These are phyloP conservation scores for Stagonosporopsis tanaceti DNA, from an alignment of 2,329 filamentous ascomycete species.

Conservation along the genomic window DNA sequence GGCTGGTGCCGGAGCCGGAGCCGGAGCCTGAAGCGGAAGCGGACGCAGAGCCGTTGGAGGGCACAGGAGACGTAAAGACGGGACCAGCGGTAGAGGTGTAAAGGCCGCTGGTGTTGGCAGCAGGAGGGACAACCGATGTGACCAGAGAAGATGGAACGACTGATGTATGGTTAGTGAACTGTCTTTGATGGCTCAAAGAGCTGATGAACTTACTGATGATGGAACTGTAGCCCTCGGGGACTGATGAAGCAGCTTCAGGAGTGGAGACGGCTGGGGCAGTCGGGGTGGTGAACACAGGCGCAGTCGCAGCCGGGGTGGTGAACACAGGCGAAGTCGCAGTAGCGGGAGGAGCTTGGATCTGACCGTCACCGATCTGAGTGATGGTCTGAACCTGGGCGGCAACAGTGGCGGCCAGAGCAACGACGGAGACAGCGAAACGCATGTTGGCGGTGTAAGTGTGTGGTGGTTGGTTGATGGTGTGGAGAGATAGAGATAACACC, in stretches of 20 bases:
- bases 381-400: slow-evolving; percentile 44
- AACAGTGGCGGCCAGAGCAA: slow-evolving; percentile 40
- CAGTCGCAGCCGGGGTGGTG: too few species aligned
- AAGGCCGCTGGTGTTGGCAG: slow-evolving; percentile 6
- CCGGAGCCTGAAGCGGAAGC: slow-evolving; percentile 2
- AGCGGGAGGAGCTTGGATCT: slow-evolving; percentile 44
- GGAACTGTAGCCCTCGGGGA: background rate
- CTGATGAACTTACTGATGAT: background rate
- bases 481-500: slow-evolving; percentile 13
- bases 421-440: slow-evolving; percentile 42
- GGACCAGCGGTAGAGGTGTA: background rate
- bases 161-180: background rate
- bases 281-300: slow-evolving; percentile 7
- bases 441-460: slow-evolving; percentile 34
- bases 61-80: slow-evolving; percentile 4
- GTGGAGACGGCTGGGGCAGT: slow-evolving; percentile 6
- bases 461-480: slow-evolving; percentile 1
- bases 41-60: slow-evolving; percentile 2
- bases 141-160: slow-evolving; percentile 17
- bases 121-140: slow-evolving; percentile 6
- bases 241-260: slow-evolving; percentile 1
- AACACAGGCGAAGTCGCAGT: slow-evolving; percentile 14
- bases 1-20: slow-evolving; percentile 4
- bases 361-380: slow-evolving; percentile 50
- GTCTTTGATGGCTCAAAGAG: background rate